Conservation (phyloP, 345 rosid genomes). For the Erodium maritimum region DNA sequence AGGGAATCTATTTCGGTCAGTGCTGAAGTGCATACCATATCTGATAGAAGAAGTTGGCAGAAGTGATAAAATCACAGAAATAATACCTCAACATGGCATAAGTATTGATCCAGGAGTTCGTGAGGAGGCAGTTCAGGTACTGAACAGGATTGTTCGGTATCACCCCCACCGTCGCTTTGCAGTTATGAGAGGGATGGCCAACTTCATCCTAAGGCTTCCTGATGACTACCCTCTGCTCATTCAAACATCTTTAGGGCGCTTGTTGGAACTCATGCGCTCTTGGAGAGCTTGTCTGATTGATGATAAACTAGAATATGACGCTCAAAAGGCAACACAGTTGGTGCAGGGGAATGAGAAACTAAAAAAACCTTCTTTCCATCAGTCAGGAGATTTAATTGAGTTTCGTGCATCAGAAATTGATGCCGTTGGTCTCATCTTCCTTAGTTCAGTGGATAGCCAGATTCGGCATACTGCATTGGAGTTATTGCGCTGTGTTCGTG, state of each 20-base stretch:
- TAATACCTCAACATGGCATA: slow-evolving; percentile 98
- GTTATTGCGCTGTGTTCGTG: slow-evolving; percentile 89
- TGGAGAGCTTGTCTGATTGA: slow-evolving; percentile 94
- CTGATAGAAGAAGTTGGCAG: slow-evolving; percentile 97
- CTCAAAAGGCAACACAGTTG: slow-evolving; percentile 35
- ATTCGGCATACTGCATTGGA: slow-evolving; percentile 94
- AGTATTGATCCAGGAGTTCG: slow-evolving; percentile 98
- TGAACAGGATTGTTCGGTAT: slow-evolving; percentile 81
- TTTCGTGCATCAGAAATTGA: slow-evolving; percentile 86
- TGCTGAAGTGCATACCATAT: slow-evolving; percentile 91
- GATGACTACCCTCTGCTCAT: slow-evolving; percentile 98
- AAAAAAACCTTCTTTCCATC: slow-evolving; percentile 65
- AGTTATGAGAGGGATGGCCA: slow-evolving; percentile 98
- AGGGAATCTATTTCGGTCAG: slow-evolving; percentile 83
- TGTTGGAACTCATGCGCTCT: slow-evolving; percentile 93
- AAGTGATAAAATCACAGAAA: slow-evolving; percentile 90
- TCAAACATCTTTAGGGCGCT: slow-evolving; percentile 84
- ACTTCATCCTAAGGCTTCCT: slow-evolving; percentile 79
- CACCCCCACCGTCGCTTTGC: slow-evolving; percentile 94
- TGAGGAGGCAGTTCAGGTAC: slow-evolving; percentile 93
- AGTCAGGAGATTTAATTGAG: slow-evolving; percentile 58
- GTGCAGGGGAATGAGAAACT: slow-evolving; percentile 46
- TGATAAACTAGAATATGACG: slow-evolving; percentile 38
- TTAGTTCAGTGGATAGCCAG: slow-evolving; percentile 92
- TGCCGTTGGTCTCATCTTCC: slow-evolving; percentile 95